Evolutionary conservation across 192 early-diverging fungal genomes (phyloP), one percentile per base, ranked within the genome.

Genomic region (Chytriomyces sp.): DNA sequence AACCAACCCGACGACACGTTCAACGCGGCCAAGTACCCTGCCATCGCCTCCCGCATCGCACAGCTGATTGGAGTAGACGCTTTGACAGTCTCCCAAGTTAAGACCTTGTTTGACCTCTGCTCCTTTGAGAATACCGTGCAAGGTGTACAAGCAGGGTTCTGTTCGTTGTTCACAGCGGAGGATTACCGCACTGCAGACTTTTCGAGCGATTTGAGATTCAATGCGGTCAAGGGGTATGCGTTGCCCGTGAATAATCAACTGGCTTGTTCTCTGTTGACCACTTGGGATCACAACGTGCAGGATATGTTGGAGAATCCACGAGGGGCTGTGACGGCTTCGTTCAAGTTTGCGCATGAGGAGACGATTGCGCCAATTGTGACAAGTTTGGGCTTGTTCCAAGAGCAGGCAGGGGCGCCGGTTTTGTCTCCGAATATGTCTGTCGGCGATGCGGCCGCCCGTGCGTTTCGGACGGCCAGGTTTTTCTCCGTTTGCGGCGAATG

Each of bases 291-390:
- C 0, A 76, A 76, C 72, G 76, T 76, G 36, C 74, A 70, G 22
- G 28, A 12, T 22, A 54, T 72, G 34, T 30, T 74, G 0, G 40
- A 32, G 25, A 40, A 41, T 5, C 12, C 56, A 6, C 4, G 53
- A 5, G 40, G 26, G 30, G 64, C 77, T 36, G 22, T 52, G 7
- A 61, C 7, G 19, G 74, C 65, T 5, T 28, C 37, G 22, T 74
- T 78, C 61, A 66, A 70, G 44, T 76, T 76, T 49, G 75, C 74
- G 17, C 75, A 76, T 33, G 75, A 17, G 10, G 77, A 78, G 52
- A 78, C 77, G 57, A 34, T 78, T 12, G 65, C 57, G 14, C 75
- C 77, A 7, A 14, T 78, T 31, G 32, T 78, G 30, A 38, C 68
- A 44, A 71, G 69, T 5, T 61, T 78, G 36, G 74, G 77, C 5